Percentiles rank a stretch among this genome's conserved stretches.
Evolutionary conservation across 2,329 filamentous ascomycete species (phyloP).

Genomic region (Penicillium sp.): DNA sequence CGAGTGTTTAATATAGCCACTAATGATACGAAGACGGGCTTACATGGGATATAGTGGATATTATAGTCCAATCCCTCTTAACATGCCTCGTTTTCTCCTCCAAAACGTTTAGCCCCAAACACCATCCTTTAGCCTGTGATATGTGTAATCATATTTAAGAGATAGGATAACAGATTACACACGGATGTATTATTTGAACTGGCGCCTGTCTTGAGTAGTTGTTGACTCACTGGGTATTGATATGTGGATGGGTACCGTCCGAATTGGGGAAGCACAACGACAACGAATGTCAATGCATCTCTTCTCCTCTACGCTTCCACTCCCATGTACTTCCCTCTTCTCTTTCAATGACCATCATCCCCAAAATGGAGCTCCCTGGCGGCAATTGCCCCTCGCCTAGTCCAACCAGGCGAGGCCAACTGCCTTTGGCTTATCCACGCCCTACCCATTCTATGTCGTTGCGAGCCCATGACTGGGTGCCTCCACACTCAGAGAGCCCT

Average conservation of each 20-base stretch:
- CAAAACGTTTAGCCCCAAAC: too few relatives aligned
- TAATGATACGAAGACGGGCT: too few relatives aligned
- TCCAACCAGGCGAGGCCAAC: not conserved
- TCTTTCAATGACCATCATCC: not conserved
- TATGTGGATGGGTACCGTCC: not conserved
- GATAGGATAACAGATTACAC: too few relatives aligned
- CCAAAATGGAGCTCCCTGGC: not conserved
- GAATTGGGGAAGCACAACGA: not conserved
- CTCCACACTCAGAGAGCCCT: not conserved
- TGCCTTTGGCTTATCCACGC: not conserved
- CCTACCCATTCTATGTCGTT: not conserved
- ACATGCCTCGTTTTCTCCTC: too few relatives aligned
- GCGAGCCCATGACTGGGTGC: not conserved
- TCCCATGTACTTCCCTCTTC: not conserved
- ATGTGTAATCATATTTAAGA: too few relatives aligned
- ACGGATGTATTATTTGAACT: too few relatives aligned
- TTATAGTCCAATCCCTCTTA: too few relatives aligned
- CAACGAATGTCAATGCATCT: not conserved
- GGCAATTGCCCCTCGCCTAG: not conserved
- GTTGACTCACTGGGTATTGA: not conserved
- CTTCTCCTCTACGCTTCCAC: not conserved
- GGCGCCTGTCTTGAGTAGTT: too few relatives aligned
- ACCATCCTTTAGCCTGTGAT: too few relatives aligned
- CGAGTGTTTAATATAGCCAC: too few relatives aligned
- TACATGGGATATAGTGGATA: too few relatives aligned